Evolutionary conservation across 495 filamentous ascomycete species (phyloP), one percentile per base, ranked within the genome.

Genomic region (Thermochaetoides thermophila): DNA sequence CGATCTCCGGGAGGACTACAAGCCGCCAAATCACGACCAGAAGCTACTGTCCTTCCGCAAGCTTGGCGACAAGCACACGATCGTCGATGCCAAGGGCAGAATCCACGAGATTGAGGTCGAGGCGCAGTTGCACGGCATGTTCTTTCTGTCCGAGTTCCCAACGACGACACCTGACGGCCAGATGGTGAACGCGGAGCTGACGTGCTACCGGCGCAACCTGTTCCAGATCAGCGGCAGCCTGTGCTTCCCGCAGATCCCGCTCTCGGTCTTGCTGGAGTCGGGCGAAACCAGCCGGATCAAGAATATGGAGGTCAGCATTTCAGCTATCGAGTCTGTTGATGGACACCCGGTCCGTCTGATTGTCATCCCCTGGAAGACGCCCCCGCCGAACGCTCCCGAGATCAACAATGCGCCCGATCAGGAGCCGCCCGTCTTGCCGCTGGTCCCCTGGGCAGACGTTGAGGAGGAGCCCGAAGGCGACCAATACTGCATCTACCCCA

Each of bases 291-390:
- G 87, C 37, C 77, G 76, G 0, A 83, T 94, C 37, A 65, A 79
- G 28, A 78, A 67, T 10, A 78, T 83, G 45, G 85, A 94, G 50
- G 71, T 94, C 15, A 72, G 73, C 31, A 81, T 94, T 25, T 91
- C 84, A 10, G 84, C 85, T 8, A 86, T 80, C 32, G 49, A 94
- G 52, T 92, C 85, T 0, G 83, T 91, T 1, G 85, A 94, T 48
- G 80, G 80, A 25, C 81, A 89, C 44, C 64, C 80, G 0, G 83
- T 94, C 17, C 84, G 85, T 50, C 74, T 94, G 35, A 94, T 94
- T 35, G 87, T 85, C 9, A 87, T 94, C 24, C 85, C 85, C 1
- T 94, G 84, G 83, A 94, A 94, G 63, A 92, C 84, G 12, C 84
- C 85, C 1, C 78, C 78, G 26, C 76, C 77, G 27, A 85, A 76